Evolutionary conservation across 257 asterid genomes (phyloP).

Genomic region (Salvia rosmarinus): DNA sequence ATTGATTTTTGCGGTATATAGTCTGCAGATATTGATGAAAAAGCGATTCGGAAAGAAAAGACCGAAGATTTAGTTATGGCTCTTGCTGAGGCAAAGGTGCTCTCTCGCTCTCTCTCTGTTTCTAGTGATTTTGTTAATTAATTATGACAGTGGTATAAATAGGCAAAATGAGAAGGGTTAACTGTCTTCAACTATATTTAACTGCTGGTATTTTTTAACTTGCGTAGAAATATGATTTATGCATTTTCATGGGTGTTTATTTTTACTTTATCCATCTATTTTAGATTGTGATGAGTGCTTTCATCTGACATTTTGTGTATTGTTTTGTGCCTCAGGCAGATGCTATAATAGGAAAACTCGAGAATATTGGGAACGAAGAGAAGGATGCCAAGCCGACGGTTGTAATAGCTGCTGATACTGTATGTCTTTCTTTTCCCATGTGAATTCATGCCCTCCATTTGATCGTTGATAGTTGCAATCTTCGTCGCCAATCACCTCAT

Average conservation of each 20-base stretch:
- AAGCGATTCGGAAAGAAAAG: conserved; percentile 79
- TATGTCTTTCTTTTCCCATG: conserved; percentile 48
- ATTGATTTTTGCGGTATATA: conserved; percentile 18
- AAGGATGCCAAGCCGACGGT: conserved; percentile 58
- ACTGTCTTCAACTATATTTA: neutral
- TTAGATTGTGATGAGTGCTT: conserved; percentile 19
- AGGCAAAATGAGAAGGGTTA: neutral
- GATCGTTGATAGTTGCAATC: neutral
- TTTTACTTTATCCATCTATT: conserved; percentile 16
- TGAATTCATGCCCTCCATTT: neutral
- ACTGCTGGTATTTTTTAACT: neutral
- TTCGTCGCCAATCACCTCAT: neutral
- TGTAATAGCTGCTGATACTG: conserved; percentile 84
- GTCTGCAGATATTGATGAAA: conserved; percentile 97
- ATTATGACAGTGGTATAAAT: neutral
- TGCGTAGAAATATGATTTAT: neutral
- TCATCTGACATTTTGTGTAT: conserved; percentile 23
- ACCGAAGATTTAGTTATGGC: conserved; percentile 93
- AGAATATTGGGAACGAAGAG: conserved; percentile 47
- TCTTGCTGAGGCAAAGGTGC: conserved; percentile 92
- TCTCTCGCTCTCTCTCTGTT: conserved; percentile 3
- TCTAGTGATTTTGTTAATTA: neutral
- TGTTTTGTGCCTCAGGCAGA: conserved; percentile 69
- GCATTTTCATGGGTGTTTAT: conserved; percentile 2
- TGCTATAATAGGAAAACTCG: conserved; percentile 66